phyloP scores from a whole-genome alignment of 2,329 filamentous ascomycete genomes.

The Ramichloridium luteum region DNA sequence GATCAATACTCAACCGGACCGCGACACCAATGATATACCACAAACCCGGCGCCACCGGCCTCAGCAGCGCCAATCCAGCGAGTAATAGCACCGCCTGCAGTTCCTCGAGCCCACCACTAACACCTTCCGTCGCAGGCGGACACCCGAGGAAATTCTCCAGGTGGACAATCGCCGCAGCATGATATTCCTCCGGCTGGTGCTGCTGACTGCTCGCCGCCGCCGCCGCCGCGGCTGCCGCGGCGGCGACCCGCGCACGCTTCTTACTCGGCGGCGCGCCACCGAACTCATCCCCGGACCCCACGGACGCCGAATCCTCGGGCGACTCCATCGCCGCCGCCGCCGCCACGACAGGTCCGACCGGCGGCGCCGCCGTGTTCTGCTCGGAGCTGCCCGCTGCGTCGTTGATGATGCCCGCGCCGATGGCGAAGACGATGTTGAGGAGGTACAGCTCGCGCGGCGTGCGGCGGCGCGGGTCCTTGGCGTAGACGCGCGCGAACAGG shows the following conservation, averaged over 20 bases:
- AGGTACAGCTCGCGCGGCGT: constrained; percentile 79
- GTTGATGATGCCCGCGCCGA: constrained; percentile 85
- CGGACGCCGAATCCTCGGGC: constrained; percentile 13
- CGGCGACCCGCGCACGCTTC: constrained; percentile 39
- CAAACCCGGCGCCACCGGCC: constrained; percentile 81
- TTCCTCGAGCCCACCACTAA: constrained; percentile 82
- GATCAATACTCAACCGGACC: constrained; percentile 75
- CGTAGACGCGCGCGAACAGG: constrained; percentile 73
- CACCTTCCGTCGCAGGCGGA: constrained; percentile 49
- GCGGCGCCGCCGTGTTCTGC: constrained; percentile 15
- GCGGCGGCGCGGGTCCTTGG: constrained; percentile 51
- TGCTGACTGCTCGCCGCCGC: too few relatives aligned
- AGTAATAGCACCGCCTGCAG: constrained; percentile 84
- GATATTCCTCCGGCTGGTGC: constrained; percentile 83
- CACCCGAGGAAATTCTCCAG: constrained; percentile 72
- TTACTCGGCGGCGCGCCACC: constrained; percentile 24
- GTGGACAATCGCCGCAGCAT: constrained; percentile 86
- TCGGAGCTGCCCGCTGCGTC: constrained; percentile 35
- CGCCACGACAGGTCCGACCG: too few relatives aligned
- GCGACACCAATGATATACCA: constrained; percentile 98
- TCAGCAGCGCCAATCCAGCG: constrained; percentile 79
- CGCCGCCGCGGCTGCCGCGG: too few relatives aligned
- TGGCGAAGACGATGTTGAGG: constrained; percentile 94
- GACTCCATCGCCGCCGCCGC: too few relatives aligned
- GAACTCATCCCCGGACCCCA: too few relatives aligned